Evolutionary conservation across 2,329 filamentous ascomycete genomes (phyloP).

Genomic region (Parafenestella ontariensis): DNA sequence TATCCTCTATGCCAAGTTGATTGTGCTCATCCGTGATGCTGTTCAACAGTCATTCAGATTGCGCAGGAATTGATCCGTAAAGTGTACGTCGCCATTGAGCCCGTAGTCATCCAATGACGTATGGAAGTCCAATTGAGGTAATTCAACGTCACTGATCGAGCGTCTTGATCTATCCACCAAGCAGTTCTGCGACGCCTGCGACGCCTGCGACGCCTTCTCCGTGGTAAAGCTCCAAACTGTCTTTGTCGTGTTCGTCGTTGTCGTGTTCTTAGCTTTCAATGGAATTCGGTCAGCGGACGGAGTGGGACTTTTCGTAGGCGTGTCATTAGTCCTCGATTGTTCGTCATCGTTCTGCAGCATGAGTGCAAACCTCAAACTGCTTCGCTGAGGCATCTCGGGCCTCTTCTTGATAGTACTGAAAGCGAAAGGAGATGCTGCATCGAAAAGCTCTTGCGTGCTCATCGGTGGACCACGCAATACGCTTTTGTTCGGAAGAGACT

Average conservation of each 20-base stretch:
- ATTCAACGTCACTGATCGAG: constrained; percentile 17
- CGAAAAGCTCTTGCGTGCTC: constrained; percentile 56
- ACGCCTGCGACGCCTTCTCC: constrained; percentile 32
- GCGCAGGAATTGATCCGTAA: constrained; percentile 36
- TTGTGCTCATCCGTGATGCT: not conserved
- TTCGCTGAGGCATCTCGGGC: constrained; percentile 18
- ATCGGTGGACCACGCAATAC: constrained; percentile 25
- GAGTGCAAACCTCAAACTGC: constrained; percentile 33
- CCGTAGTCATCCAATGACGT: constrained; percentile 32
- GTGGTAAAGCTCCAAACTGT: constrained; percentile 23
- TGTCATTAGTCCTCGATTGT: constrained; percentile 8
- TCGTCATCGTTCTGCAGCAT: constrained; percentile 17
- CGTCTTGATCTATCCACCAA: constrained; percentile 10
- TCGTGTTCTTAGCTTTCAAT: constrained; percentile 36
- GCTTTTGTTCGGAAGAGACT: constrained; percentile 19
- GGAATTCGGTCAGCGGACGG: constrained; percentile 30
- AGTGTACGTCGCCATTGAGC: constrained; percentile 28
- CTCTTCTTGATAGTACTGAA: constrained; percentile 53
- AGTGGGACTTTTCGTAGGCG: constrained; percentile 29
- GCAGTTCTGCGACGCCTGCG: constrained; percentile 10
- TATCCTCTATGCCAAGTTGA: not conserved
- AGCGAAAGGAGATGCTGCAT: constrained; percentile 50
- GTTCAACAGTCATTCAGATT: constrained; percentile 27
- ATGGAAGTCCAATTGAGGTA: constrained; percentile 30
- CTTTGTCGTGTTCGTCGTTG: constrained; percentile 4